Evolutionary conservation across 2,329 filamentous ascomycete species (phyloP).

Genomic region (Dactylellina parvicollis): DNA sequence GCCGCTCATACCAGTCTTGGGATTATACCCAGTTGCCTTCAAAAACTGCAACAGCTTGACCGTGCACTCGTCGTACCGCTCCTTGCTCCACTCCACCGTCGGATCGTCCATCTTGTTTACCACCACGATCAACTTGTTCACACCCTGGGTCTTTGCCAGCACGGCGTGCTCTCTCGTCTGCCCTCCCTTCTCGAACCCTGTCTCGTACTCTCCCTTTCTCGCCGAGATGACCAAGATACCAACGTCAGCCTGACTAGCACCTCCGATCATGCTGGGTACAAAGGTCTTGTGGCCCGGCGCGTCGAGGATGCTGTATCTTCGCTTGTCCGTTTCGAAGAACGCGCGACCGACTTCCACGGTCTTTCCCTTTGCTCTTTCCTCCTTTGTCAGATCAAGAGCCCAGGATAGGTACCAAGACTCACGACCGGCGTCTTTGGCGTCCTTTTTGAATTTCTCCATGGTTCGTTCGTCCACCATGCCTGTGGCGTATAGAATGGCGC

Average conservation of each 20-base stretch:
- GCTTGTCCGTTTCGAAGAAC: constrained; percentile 96
- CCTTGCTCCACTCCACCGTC: constrained; percentile 94
- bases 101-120: constrained; percentile 99
- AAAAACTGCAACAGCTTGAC: constrained; percentile 87
- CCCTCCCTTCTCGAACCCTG: constrained; percentile 94
- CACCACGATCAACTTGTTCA: constrained; percentile 92
- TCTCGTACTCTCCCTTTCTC: constrained; percentile 98
- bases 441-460: constrained; percentile 96
- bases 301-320: constrained; percentile 94
- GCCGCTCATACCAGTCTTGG: constrained; percentile 74
- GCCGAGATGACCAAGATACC: constrained; percentile 96
- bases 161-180: constrained; percentile 98
- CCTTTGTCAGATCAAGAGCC: constrained; percentile 96
- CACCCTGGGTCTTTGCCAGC: constrained; percentile 96
- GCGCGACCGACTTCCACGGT: constrained; percentile 96
- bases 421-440: constrained; percentile 93
- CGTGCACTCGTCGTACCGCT: constrained; percentile 90
- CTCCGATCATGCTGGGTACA: constrained; percentile 97
- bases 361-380: constrained; percentile 95
- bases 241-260: constrained; percentile 90
- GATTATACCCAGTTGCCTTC: constrained; percentile 91
- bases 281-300: constrained; percentile 98
- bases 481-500: constrained; percentile 88
- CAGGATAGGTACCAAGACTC: constrained; percentile 99
- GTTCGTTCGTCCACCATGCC: constrained; percentile 99